Base-by-base conservation (phyloP, 164 flowering plant genomes). In the Paratinospora sagittata region DNA sequence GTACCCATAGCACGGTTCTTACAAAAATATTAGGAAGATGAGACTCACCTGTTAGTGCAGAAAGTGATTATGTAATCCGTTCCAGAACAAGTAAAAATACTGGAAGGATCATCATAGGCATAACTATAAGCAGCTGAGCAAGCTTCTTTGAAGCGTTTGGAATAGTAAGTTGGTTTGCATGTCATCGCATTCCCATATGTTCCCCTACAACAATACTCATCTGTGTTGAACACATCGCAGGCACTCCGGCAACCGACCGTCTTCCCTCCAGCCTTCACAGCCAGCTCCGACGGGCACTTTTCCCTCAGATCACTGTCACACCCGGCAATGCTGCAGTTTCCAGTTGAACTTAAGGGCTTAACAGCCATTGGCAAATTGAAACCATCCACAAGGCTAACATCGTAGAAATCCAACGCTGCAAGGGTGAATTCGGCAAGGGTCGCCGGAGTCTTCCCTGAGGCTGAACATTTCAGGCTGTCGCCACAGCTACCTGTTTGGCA, bases 311-410 rank as follows among this genome's bases (percentile, higher is more conserved):
- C 97, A 0, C 74, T 37, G 64, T 87, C 93, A 49, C 99, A 96
- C 0, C 95, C 98, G 0, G 88, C 95, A 5, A 72, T 47, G 64
- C 83, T 80, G 79, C 99, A 93, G 69, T 91, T 93, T 7, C 98
- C 97, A 12, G 11, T 68, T 9, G 95, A 92, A 24, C 89, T 81
- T 1, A 91, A 33, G 0, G 97, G 91, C 0, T 75, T 89, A 1
- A 92, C 84, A 0, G 17, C 73, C 6, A 92, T 0, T 0, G 99
- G 98, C 67, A 92, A 34, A 75, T 92, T 92, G 80, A 89, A 92
- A 2, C 98, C 98, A 63, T 92, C 98, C 0, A 90, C 99, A 0
- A 92, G 90, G 84, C 99, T 96, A 19, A 93, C 99, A 69, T 96
- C 98, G 76, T 96, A 93, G 70, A 78, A 93, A 68, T 96, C 96